Conservation (phyloP, 495 filamentous ascomycete genomes). For the Arthonia radiata region DNA sequence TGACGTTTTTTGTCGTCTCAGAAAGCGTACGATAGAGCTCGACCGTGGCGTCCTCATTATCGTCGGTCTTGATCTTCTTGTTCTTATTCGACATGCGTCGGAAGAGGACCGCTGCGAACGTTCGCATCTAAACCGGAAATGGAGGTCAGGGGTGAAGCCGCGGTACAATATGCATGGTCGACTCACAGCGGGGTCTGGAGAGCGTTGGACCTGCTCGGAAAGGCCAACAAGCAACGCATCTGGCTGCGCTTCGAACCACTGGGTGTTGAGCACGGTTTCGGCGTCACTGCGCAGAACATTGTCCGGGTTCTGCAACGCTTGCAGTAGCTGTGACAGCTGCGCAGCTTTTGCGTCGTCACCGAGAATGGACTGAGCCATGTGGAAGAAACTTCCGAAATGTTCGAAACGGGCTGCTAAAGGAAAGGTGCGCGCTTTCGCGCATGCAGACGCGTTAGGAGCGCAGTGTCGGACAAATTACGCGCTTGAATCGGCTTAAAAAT, state of each 20-base stretch:
- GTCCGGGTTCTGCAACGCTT: conserved; percentile 70
- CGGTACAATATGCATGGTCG: conserved; percentile 2
- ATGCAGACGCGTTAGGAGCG: too few species aligned
- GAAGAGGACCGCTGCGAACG: conserved; percentile 85
- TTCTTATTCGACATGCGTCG: conserved; percentile 76
- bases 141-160: background rate
- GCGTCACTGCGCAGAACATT: conserved; percentile 63
- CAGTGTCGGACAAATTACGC: too few species aligned
- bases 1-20: conserved; percentile 43
- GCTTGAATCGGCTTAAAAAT: too few species aligned
- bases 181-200: conserved; percentile 43
- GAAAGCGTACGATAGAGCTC: conserved; percentile 64
- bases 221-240: conserved; percentile 80
- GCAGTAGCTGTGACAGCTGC: conserved; percentile 66
- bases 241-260: conserved; percentile 61
- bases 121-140: conserved; percentile 33
- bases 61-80: conserved; percentile 56
- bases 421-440: too few species aligned
- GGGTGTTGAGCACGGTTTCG: conserved; percentile 68
- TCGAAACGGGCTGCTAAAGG: too few species aligned
- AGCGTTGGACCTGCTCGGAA: conserved; percentile 64
- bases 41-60: conserved; percentile 37
- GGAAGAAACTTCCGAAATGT: too few species aligned
- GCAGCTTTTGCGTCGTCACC: too few species aligned
- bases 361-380: too few species aligned